phyloP scores from a whole-genome alignment of 139 green algal genomes.

The Coelastrella sp. region DNA sequence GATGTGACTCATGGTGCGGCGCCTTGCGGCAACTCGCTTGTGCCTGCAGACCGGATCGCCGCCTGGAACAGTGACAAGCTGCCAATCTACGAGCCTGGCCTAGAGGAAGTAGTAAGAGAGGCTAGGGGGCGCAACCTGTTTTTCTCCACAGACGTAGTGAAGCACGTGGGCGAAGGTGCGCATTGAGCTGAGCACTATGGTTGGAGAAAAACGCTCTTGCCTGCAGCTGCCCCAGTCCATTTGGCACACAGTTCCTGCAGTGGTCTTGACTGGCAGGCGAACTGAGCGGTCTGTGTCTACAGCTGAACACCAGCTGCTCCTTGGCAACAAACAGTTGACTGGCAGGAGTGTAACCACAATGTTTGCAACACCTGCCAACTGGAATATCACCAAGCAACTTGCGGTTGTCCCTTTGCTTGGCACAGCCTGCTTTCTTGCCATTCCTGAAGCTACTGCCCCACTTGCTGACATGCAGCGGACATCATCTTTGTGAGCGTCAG shows the following conservation, averaged over 20 bases:
- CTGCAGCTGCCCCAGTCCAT: too few species aligned
- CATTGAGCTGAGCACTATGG: not conserved
- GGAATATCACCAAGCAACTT: not conserved
- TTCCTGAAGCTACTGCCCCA: not conserved
- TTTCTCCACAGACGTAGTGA: slow-evolving; percentile 96
- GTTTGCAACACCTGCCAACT: too few species aligned
- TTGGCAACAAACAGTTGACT: too few species aligned
- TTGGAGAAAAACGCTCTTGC: too few species aligned
- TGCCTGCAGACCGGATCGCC: slow-evolving; percentile 41
- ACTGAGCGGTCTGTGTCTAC: too few species aligned
- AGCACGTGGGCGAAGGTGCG: slow-evolving; percentile 95
- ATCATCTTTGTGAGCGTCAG: slow-evolving; percentile 99
- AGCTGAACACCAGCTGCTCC: too few species aligned
- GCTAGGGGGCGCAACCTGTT: slow-evolving; percentile 94
- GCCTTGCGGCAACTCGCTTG: too few species aligned
- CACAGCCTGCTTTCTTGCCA: too few species aligned
- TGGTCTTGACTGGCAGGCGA: too few species aligned
- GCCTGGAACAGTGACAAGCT: slow-evolving; percentile 98
- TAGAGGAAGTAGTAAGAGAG: slow-evolving; percentile 93
- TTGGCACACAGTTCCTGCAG: too few species aligned
- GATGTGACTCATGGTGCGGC: not conserved
- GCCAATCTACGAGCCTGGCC: slow-evolving; percentile 99
- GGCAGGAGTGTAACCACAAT: too few species aligned
- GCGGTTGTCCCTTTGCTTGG: too few species aligned
- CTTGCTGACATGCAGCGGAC: slow-evolving; percentile 63